Base-by-base conservation (phyloP, 768 basidiomycete species). In the Phallus indusiatus region DNA sequence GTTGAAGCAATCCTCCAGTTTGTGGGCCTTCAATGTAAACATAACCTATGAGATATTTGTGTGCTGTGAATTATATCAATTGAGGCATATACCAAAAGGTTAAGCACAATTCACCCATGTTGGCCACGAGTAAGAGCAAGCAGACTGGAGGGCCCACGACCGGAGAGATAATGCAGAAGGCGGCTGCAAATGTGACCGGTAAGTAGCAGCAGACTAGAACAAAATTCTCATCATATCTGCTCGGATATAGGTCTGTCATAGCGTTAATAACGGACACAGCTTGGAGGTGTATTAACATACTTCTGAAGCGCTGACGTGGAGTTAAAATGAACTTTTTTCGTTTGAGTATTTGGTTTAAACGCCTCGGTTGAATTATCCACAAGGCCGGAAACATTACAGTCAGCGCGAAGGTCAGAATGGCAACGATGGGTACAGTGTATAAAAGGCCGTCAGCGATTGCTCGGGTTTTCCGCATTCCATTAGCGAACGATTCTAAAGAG, bases 1-100 rank as follows among this genome's bases (percentile, higher is more conserved):
- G 77, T 62, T 86, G 84, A 20, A 89, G 69, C 24, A 85, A 70
- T 7, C 88, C 88, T 14, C 88, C 88, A 0, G 88, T 88, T 66
- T 86, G 84, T 14, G 65, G 62, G 7, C 85, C 86, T 60, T 81
- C 80, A 22, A 82, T 84, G 46, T 85, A 78, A 1, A 79, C 86
- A 68, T 90, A 88, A 36, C 87, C 85, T 60, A 88, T 74, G 55
- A 90, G 78, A 72, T 81, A 90, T 37, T 88, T 85, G 70, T 88
- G 86, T n/a, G 88, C 89, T 88, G 63, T 17, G 47, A 21, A 54
- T 54, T 20, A 48, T 34, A 33, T 17, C 42, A 61, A 18, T 22
- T 21, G 22, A 4, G 33, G 28, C 28, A 28, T n/a, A 10, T 16
- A 8, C 21, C 17, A 9, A 18, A 47, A 57, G 18, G 24, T 14